Conservation (phyloP, 1,139 yeast species). For the Wickerhamomyces sp. region DNA sequence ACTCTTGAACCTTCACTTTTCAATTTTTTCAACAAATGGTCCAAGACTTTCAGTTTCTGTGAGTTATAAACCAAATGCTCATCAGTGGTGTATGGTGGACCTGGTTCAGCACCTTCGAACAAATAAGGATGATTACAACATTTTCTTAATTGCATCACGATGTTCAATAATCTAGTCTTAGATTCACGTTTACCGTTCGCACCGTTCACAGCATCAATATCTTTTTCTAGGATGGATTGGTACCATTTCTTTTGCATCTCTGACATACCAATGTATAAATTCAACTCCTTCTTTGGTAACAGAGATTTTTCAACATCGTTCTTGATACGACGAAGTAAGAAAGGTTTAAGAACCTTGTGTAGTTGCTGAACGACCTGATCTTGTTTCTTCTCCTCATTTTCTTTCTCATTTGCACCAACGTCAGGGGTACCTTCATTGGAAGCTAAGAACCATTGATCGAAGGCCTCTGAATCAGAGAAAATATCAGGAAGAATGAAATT, state of each 20-base stretch:
- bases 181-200: conserved; percentile 72
- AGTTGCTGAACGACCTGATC: conserved; percentile 76
- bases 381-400: conserved; percentile 38
- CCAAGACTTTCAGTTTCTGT: conserved; percentile 68
- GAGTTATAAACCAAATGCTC: conserved; percentile 73
- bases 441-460: conserved; percentile 65
- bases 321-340: conserved; percentile 67
- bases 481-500: conserved; percentile 75
- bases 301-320: conserved; percentile 76
- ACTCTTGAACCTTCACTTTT: conserved; percentile 70
- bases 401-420: conserved; percentile 26
- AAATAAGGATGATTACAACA: conserved; percentile 82
- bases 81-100: conserved; percentile 81
- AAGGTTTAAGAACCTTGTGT: conserved; percentile 81
- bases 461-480: conserved; percentile 66
- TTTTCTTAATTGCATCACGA: conserved; percentile 79
- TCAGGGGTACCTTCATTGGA: conserved; percentile 29
- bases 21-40: conserved; percentile 57
- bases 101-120: conserved; percentile 85
- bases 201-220: conserved; percentile 79
- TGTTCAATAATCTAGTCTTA: conserved; percentile 67
- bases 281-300: conserved; percentile 68
- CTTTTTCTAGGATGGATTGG: conserved; percentile 69
- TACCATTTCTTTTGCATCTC: conserved; percentile 78
- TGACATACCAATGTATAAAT: conserved; percentile 67